Conservation (phyloP, 2,329 filamentous ascomycete genomes). For the Ophiosphaerella herpotricha region DNA sequence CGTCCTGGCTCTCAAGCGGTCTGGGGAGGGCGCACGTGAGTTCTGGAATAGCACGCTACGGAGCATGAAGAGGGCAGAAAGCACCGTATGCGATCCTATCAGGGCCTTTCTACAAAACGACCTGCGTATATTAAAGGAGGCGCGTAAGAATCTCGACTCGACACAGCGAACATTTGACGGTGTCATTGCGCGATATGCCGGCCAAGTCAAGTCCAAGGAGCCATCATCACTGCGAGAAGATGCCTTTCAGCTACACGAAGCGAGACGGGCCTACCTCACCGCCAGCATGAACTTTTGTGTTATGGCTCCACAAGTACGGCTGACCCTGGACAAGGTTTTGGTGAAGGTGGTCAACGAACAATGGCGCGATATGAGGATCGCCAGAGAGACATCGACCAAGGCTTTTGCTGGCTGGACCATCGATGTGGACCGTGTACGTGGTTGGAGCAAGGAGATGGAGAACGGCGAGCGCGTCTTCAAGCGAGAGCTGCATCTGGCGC, state of each 20-base stretch:
- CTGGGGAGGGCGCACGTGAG: conserved; percentile 83
- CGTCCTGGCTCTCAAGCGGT: conserved; percentile 79
- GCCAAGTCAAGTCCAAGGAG: conserved; percentile 91
- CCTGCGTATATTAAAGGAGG: conserved; percentile 83
- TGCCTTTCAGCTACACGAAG: conserved; percentile 93
- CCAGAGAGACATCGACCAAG: conserved; percentile 66
- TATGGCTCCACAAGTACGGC: conserved; percentile 81
- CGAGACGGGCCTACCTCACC: conserved; percentile 85
- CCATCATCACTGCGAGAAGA: conserved; percentile 89
- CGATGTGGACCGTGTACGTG: conserved; percentile 89
- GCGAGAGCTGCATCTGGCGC: conserved; percentile 76
- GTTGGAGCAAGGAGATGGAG: conserved; percentile 96
- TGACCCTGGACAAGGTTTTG: conserved; percentile 81
- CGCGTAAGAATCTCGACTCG: conserved; percentile 73
- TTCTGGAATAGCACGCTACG: conserved; percentile 80
- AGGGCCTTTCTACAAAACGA: conserved; percentile 77
- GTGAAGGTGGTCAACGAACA: conserved; percentile 84
- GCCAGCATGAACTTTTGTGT: conserved; percentile 93
- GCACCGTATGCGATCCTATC: conserved; percentile 79
- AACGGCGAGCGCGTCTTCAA: conserved; percentile 81
- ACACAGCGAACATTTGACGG: conserved; percentile 85
- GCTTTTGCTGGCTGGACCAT: conserved; percentile 69
- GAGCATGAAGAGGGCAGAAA: conserved; percentile 77
- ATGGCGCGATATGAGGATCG: conserved; percentile 81
- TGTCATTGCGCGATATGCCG: conserved; percentile 78